Conservation (phyloP, 2,329 filamentous ascomycete genomes). For the Beauveria brongniartii region DNA sequence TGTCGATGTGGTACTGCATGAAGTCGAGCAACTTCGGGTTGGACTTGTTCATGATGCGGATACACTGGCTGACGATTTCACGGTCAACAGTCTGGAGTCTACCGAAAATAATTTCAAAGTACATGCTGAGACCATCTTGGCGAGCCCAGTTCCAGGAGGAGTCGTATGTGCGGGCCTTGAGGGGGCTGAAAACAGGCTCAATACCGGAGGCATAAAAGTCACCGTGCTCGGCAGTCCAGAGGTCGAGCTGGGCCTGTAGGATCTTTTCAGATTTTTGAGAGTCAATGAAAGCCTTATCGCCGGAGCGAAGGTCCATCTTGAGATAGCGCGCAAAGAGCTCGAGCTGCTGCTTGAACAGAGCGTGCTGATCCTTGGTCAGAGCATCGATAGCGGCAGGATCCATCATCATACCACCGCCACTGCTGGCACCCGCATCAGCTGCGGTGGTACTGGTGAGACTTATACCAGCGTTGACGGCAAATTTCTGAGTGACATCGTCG, state of each 20-base stretch:
- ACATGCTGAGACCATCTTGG: conserved; percentile 96
- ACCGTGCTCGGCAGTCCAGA: conserved; percentile 93
- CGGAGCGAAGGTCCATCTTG: conserved; percentile 93
- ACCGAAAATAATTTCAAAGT: conserved; percentile 98
- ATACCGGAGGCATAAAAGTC: conserved; percentile 95
- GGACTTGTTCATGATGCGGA: conserved; percentile 98
- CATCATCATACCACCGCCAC: conserved; percentile 94
- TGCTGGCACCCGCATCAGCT: conserved; percentile 63
- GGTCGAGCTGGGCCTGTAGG: conserved; percentile 84
- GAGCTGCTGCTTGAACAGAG: conserved; percentile 96
- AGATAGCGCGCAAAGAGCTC: conserved; percentile 92
- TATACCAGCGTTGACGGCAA: conserved; percentile 75
- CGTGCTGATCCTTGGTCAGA: conserved; percentile 90
- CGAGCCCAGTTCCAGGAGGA: conserved; percentile 99
- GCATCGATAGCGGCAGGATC: conserved; percentile 95
- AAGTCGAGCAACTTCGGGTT: conserved; percentile 94
- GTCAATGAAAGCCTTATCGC: conserved; percentile 84
- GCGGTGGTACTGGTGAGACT: conserved; percentile 70
- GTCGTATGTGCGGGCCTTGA: conserved; percentile 95
- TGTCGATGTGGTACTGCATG: conserved; percentile 99
- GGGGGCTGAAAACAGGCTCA: conserved; percentile 82
- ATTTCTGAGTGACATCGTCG: conserved; percentile 82
- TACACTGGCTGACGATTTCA: conserved; percentile 97
- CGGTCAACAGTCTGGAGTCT: conserved; percentile 87
- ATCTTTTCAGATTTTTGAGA: conserved; percentile 80